A percentile compares a stretch with the other conserved stretches of the same genome.
Conservation (phyloP, 129 eudicot genomes). For the Saussurea involucrata region DNA sequence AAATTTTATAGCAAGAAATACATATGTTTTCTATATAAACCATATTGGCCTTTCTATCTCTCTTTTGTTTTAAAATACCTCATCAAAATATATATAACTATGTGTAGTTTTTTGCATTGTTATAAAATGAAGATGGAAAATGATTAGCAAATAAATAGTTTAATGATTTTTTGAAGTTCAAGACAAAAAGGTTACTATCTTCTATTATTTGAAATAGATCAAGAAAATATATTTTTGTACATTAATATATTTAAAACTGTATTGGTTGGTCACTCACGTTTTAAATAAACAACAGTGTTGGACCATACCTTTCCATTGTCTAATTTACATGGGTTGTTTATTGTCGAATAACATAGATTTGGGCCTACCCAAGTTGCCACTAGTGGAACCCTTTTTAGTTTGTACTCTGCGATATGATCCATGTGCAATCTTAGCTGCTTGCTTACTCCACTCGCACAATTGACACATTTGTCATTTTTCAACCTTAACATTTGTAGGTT, state of each 20-base stretch:
- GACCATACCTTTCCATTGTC: neutral
- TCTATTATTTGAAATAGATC: neutral
- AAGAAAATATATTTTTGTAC: neutral
- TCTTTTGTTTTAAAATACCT: too few relatives aligned
- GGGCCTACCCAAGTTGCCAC: slow-evolving; percentile 2
- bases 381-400: slow-evolving; percentile 1
- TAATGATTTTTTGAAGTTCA: neutral
- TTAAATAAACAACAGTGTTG: neutral
- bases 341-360: slow-evolving; percentile 5
- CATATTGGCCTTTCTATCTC: too few relatives aligned
- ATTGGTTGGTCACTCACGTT: neutral
- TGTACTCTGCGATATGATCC: neutral
- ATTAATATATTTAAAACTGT: neutral
- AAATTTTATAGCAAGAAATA: neutral
- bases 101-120: too few relatives aligned
- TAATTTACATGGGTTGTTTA: slow-evolving; percentile 19
- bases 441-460: slow-evolving; percentile 20
- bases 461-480: slow-evolving; percentile 14
- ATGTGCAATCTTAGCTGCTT: slow-evolving; percentile 30
- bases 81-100: too few relatives aligned
- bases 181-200: neutral
- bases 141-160: neutral
- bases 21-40: neutral
- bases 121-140: too few relatives aligned
- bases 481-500: neutral